Base-by-base conservation (phyloP, 106 monocot species). In the Dioscorea alata region DNA sequence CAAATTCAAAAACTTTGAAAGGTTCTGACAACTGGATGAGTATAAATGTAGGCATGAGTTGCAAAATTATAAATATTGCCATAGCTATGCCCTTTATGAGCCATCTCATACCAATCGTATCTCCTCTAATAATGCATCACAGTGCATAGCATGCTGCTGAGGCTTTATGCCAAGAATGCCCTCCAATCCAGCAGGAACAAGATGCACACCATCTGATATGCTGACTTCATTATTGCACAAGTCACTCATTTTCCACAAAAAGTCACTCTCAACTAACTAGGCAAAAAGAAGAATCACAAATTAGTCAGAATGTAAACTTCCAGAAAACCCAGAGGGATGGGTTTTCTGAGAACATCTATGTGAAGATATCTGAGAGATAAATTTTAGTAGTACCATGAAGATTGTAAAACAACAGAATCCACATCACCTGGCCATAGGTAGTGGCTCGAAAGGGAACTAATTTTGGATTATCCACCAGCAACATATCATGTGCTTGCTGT, bases 1-100 rank as follows among this genome's bases (percentile, higher is more conserved):
- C 92, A 61, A 99, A 92, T 62, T 90, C 97, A 90, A 99, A 99
- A 75, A 92, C 64, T 81, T 87, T 87, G 87, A 99, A 99, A 1
- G 92, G 97, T 74, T 99, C 92, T 78, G 92, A 99, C 76, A 99
- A 48, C 97, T 97, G 79, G 57, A 82, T 64, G 49, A 35, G 69
- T 64, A 66, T 58, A 50, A 50, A 14, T 74, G 80, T 67, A 79
- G 60, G 15, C 66, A 8, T 57, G 62, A 71, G 42, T 60, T 48
- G 8, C 34, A 58, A 19, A 34, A 23, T 71, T 57, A 59, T 54
- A 59, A 4, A 12, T 2, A 4, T 21, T 22, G 4, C 23, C 1
- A 22, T 22, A 23, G 6, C 59, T 22, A 23, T 22, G 22, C 19
- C 48, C 23, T 21, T 57, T 21, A 69, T 4, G 35, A 23, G 69